Evolutionary conservation across 306 rosid species (phyloP), one percentile per base, ranked within the genome.

Genomic region (Cajanus cajan): DNA sequence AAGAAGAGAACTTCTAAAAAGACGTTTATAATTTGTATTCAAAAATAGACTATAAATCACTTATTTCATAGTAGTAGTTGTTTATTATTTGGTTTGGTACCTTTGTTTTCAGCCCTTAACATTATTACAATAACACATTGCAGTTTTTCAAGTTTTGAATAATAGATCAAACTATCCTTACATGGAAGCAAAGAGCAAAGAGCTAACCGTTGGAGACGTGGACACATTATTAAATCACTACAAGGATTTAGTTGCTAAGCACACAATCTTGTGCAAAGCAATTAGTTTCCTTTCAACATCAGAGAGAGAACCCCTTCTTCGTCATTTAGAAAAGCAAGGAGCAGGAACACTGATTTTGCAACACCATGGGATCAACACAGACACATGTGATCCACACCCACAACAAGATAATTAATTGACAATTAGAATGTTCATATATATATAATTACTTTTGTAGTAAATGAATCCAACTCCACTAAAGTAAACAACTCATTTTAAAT

Each of bases 141-240:
- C 83, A 71, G 78, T 10, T 48, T 22, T 47, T 71, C 45, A 71
- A 39, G 79, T 71, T 52, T n/a, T 73, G 67, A 22, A 78, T 24
- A 82, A 86, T 47, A 76, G 63, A 73, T 76, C 89, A 71, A 85
- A 68, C 75, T 82, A 81, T 76, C 92, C 92, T 36, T 91, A 82
- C 71, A 81, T 89, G 89, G 92, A 87, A 66, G 87, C 86, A n/a
- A 82, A 86, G 73, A 83, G 88, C 14, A 86, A 85, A 69, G 96
- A 89, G 14, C 64, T 91, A 74, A 73, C 82, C 33, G 55, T 74
- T 7, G 81, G 77, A 73, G 96, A 91, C 81, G 90, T 89, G 68
- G 90, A 89, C 44, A 79, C 77, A 33, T 58, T 91, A 75, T 74
- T 91, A 34, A 52, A 75, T 45, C 37, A 81, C 24, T 89, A 87